Conservation (phyloP, 768 basidiomycete species). For the Clavulina sp. region DNA sequence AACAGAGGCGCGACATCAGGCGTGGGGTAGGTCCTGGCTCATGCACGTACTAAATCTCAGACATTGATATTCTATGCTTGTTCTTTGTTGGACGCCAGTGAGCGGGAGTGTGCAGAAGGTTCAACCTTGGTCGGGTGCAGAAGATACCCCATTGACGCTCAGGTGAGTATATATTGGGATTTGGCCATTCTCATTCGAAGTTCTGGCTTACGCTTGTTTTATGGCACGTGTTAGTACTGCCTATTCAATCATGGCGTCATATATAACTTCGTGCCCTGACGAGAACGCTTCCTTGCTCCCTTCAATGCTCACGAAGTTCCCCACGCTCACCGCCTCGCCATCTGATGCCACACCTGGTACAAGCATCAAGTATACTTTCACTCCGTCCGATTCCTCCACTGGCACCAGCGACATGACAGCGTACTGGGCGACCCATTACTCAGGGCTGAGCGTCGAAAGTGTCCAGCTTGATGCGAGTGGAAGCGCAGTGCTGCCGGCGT, state of each 20-base stretch:
- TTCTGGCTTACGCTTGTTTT: too few species aligned
- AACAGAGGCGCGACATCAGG: slow-evolving; percentile 45
- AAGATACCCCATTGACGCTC: slow-evolving; percentile 31
- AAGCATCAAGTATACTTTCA: slow-evolving; percentile 16
- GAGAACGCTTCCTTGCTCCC: slow-evolving; percentile 32
- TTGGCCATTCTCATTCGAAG: neutral
- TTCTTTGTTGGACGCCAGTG: too few species aligned
- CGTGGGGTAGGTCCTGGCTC: slow-evolving; percentile 44
- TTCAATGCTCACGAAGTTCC: slow-evolving; percentile 38
- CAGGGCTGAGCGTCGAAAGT: slow-evolving; percentile 27
- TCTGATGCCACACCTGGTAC: slow-evolving; percentile 16
- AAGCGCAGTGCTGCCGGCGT: slow-evolving; percentile 25
- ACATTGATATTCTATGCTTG: too few species aligned
- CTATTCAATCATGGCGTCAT: slow-evolving; percentile 28
- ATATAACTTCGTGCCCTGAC: slow-evolving; percentile 35
- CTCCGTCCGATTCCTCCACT: too few species aligned
- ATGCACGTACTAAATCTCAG: too few species aligned
- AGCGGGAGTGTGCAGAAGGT: slow-evolving; percentile 29
- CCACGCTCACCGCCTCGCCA: slow-evolving; percentile 25
- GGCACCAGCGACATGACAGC: slow-evolving; percentile 19
- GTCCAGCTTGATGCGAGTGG: slow-evolving; percentile 22
- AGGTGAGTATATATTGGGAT: neutral
- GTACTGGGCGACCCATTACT: slow-evolving; percentile 21
- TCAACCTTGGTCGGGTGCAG: slow-evolving; percentile 39
- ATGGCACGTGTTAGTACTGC: slow-evolving; percentile 19